Conservation (phyloP, 2,329 filamentous ascomycete genomes). For the Pseudogymnoascus sp. region DNA sequence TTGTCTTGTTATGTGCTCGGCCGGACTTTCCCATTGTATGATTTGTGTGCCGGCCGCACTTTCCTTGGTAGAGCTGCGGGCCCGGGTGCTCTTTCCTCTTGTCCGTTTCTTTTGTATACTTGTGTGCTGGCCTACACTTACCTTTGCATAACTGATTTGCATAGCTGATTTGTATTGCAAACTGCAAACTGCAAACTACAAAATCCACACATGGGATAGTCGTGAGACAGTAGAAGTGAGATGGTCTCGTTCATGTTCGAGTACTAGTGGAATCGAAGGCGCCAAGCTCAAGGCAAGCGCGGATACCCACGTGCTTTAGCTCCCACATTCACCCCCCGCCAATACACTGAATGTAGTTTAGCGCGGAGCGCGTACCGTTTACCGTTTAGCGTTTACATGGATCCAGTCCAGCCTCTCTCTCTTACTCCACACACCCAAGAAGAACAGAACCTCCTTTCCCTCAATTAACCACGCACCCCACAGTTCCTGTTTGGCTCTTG, state of each 20-base stretch:
- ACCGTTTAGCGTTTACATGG: constrained; percentile 4
- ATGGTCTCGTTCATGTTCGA: neutral
- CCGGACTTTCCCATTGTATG: neutral
- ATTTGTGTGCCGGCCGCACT: neutral
- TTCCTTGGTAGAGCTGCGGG: neutral
- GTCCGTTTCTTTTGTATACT: neutral
- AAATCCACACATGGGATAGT: neutral
- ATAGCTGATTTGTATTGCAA: neutral
- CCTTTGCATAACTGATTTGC: neutral
- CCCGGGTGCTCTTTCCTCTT: neutral
- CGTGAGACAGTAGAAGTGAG: constrained; percentile 1
- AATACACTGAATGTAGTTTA: neutral
- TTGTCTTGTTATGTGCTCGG: neutral
- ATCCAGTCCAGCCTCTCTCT: constrained; percentile 6
- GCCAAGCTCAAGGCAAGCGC: constrained; percentile 5
- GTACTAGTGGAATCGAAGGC: neutral
- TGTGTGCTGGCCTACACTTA: neutral
- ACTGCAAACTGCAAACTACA: neutral
- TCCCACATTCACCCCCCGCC: neutral
- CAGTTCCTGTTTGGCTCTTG: constrained; percentile 1
- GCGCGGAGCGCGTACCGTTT: neutral
- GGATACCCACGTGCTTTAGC: constrained; percentile 7
- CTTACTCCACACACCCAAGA: constrained; percentile 1
- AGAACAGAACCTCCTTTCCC: constrained; percentile 10
- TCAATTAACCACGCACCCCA: constrained; percentile 1